phyloP scores from a whole-genome alignment of 2,329 filamentous ascomycete species.

The Aspergillus sp. region DNA sequence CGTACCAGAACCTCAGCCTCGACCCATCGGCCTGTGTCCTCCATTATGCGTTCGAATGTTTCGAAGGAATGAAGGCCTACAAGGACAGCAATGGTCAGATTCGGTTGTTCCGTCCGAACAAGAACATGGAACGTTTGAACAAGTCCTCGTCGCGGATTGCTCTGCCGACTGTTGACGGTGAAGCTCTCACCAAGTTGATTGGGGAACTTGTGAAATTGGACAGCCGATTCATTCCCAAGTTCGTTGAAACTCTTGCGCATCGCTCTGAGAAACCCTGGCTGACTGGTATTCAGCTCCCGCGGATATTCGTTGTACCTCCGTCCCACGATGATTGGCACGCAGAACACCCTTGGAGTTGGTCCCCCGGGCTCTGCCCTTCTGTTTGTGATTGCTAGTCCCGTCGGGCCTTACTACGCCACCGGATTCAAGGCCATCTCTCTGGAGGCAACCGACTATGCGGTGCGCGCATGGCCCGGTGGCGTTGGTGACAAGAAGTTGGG shows the following conservation, averaged over 20 bases:
- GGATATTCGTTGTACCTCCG: conserved; percentile 95
- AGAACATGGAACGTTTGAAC: conserved; percentile 94
- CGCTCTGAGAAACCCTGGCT: background rate
- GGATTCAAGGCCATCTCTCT: conserved; percentile 96
- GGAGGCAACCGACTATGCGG: conserved; percentile 93
- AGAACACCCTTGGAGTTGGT: conserved; percentile 85
- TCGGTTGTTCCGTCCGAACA: conserved; percentile 86
- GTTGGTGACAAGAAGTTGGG: conserved; percentile 98
- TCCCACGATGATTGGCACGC: conserved; percentile 95
- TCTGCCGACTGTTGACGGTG: conserved; percentile 73
- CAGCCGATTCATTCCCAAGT: conserved; percentile 79
- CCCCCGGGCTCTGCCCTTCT: conserved; percentile 87
- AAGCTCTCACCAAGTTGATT: conserved; percentile 73
- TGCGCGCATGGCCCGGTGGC: conserved; percentile 94
- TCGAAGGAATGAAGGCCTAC: conserved; percentile 99
- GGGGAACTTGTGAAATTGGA: conserved; percentile 73
- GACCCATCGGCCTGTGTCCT: conserved; percentile 96
- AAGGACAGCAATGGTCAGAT: conserved; percentile 73
- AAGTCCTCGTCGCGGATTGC: conserved; percentile 87
- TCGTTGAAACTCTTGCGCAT: conserved; percentile 25
- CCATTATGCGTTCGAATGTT: conserved; percentile 97
- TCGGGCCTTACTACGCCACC: conserved; percentile 95
- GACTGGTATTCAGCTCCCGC: conserved; percentile 40
- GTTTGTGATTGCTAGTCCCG: conserved; percentile 91
- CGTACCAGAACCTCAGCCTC: conserved; percentile 94